Evolutionary conservation across 805 yeast species (phyloP).

Genomic region (Candida koratica): DNA sequence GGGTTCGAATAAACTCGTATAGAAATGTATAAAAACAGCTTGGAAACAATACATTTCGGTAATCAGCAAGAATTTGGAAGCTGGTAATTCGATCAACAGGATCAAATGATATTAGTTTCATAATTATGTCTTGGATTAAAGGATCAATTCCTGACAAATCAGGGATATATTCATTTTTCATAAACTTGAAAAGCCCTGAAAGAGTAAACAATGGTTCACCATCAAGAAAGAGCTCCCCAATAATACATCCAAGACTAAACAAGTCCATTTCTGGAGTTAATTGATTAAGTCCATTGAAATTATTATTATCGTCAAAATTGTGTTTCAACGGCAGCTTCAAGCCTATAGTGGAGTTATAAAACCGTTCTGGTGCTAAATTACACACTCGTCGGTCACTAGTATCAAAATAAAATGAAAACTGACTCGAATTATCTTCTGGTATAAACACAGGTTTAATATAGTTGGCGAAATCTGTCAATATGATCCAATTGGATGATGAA

Average conservation of each 20-base stretch:
- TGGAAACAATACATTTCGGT: constrained; percentile 57
- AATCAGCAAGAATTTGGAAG: constrained; percentile 47
- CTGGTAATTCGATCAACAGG: constrained; percentile 60
- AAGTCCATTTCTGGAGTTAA: constrained; percentile 73
- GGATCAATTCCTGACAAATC: constrained; percentile 56
- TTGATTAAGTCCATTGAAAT: constrained; percentile 15
- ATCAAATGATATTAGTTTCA: constrained; percentile 58
- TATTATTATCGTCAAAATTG: constrained; percentile 23
- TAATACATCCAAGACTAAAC: constrained; percentile 79
- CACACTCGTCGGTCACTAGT: constrained; percentile 83
- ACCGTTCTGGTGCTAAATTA: constrained; percentile 93
- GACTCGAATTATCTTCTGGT: constrained; percentile 92
- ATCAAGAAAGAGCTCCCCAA: constrained; percentile 83
- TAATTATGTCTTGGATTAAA: constrained; percentile 50
- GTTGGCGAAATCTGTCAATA: constrained; percentile 77
- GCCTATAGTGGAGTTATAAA: constrained; percentile 36
- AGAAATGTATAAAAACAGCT: constrained; percentile 59
- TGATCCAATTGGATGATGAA: constrained; percentile 85
- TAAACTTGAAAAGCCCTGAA: constrained; percentile 81
- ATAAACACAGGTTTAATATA: constrained; percentile 73
- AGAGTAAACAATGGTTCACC: constrained; percentile 84
- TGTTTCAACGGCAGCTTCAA: constrained; percentile 15
- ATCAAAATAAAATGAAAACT: constrained; percentile 88
- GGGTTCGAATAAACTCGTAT: constrained; percentile 54
- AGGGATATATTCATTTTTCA: constrained; percentile 63